Percentiles rank a stretch among this genome's conserved stretches.
Conservation (phyloP, 331 rosid species). For the Prunus yedoensis region DNA sequence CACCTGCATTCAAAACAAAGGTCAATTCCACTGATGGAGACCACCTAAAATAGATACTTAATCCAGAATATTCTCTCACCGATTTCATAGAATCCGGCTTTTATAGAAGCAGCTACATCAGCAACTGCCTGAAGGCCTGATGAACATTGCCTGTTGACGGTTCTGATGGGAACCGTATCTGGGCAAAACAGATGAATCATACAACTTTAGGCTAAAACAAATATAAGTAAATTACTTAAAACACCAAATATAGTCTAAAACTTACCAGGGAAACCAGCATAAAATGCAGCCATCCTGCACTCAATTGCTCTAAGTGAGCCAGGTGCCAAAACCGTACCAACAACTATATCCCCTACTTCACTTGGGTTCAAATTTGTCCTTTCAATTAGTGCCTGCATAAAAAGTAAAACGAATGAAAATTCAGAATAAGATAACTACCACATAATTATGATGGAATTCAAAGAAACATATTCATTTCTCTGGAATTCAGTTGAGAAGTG, state of each 20-base stretch:
- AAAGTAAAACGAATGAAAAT: background rate
- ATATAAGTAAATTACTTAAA: background rate
- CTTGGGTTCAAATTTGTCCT: slow-evolving; percentile 71
- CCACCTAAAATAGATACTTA: background rate
- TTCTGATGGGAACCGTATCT: slow-evolving; percentile 80
- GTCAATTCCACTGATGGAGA: slow-evolving; percentile 7
- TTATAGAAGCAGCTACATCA: slow-evolving; percentile 87
- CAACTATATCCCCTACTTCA: slow-evolving; percentile 90
- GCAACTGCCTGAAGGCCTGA: slow-evolving; percentile 93
- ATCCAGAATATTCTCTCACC: slow-evolving; percentile 45
- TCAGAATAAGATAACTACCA: background rate
- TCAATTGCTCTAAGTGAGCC: slow-evolving; percentile 87
- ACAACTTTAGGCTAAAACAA: slow-evolving; percentile 10
- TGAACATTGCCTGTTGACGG: slow-evolving; percentile 90
- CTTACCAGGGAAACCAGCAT: slow-evolving; percentile 90
- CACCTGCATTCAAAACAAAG: slow-evolving; percentile 48
- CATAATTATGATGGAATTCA: too few species aligned
- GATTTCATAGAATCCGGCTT: slow-evolving; percentile 77
- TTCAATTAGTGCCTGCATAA: slow-evolving; percentile 69
- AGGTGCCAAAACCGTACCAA: slow-evolving; percentile 86
- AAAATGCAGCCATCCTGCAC: slow-evolving; percentile 92
- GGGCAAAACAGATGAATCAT: slow-evolving; percentile 24
- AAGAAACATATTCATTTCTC: background rate
- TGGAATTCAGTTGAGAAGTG: slow-evolving; percentile 8
- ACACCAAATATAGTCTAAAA: background rate